Conservation (phyloP, 495 filamentous ascomycete genomes). For the Penicillium manginii region DNA sequence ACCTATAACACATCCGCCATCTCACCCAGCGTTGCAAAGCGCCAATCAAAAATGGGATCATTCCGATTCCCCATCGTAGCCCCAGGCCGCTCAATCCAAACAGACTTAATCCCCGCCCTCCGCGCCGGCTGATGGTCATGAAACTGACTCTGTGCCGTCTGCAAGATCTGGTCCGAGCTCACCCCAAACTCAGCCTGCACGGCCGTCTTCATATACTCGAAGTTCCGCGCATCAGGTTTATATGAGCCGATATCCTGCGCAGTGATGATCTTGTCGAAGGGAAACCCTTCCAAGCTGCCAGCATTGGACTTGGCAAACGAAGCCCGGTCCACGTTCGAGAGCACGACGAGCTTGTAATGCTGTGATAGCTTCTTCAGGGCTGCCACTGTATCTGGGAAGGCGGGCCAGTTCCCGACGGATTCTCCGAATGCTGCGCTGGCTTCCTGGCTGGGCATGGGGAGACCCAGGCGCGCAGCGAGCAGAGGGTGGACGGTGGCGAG, state of each 20-base stretch:
- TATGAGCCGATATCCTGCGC: conserved; percentile 77
- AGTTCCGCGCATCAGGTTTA: conserved; percentile 71
- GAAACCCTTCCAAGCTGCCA: conserved; percentile 49
- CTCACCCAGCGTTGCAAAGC: conserved; percentile 68
- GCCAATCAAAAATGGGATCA: conserved; percentile 57
- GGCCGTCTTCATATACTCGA: conserved; percentile 62
- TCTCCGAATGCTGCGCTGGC: conserved; percentile 50
- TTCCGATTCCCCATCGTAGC: conserved; percentile 47
- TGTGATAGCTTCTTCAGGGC: conserved; percentile 58
- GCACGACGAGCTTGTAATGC: conserved; percentile 69
- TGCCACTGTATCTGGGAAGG: conserved; percentile 67
- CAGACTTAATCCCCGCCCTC: conserved; percentile 61
- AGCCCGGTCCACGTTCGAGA: conserved; percentile 71
- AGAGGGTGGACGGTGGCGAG: conserved; percentile 53
- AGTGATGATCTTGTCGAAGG: conserved; percentile 72
- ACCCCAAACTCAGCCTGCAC: conserved; percentile 59
- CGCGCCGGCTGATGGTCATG: conserved; percentile 74
- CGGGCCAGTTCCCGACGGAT: conserved; percentile 61
- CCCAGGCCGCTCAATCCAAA: conserved; percentile 70
- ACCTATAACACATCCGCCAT: conserved; percentile 59
- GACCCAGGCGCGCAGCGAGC: conserved; percentile 46
- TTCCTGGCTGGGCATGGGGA: conserved; percentile 35
- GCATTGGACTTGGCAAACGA: conserved; percentile 60
- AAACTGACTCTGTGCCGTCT: conserved; percentile 70
- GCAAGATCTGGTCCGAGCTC: conserved; percentile 58